Base-by-base conservation (phyloP, 176 grass and related monocot species). In the Pharus latifolius region DNA sequence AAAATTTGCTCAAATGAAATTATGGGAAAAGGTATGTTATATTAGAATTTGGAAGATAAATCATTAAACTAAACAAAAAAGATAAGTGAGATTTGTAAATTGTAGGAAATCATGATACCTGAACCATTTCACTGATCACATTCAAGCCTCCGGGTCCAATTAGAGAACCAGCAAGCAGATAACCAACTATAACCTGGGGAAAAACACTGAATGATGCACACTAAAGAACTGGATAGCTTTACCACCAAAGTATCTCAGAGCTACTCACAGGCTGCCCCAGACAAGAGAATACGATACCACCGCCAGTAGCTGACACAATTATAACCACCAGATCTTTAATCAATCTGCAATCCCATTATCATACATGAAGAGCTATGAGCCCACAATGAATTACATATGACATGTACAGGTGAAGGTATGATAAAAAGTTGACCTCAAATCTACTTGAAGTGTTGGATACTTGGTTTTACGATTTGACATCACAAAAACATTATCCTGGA, bases 401-500 rank as follows among this genome's bases (percentile, higher is more conserved):
- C 54, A 60, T n/a, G 20, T 72, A 66, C 56, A 75, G 16, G 14
- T 51, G 26, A 71, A 72, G 14, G 25, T 43, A 87, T 65, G 43
- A 68, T 64, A 15, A 40, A 49, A 30, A 75, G 60, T 13, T 69
- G 25, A 99, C 95, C 84, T 85, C 79, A 94, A 45, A 72, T 99
- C 95, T 66, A 99, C 74, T 77, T 99, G 95, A 81, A 99, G 95
- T 64, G 91, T 76, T 40, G 95, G 95, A 63, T 83, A 99, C 76
- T 99, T 99, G 81, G 87, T 76, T 91, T 99, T 99, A 66, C 87
- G 95, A 67, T 99, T 99, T 14, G 95, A 99, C 95, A 99, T 99
- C 78, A 99, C 95, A 91, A 91, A 99, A 33, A 91, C 90, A 94
- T 99, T 99, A 67, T 99, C 87, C 95, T 99, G 63, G 15, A 76